A percentile compares a stretch with the other conserved stretches of the same genome.
Conservation (phyloP, 352 stramenopile genomes). For the Saprolegnia parasitica region DNA sequence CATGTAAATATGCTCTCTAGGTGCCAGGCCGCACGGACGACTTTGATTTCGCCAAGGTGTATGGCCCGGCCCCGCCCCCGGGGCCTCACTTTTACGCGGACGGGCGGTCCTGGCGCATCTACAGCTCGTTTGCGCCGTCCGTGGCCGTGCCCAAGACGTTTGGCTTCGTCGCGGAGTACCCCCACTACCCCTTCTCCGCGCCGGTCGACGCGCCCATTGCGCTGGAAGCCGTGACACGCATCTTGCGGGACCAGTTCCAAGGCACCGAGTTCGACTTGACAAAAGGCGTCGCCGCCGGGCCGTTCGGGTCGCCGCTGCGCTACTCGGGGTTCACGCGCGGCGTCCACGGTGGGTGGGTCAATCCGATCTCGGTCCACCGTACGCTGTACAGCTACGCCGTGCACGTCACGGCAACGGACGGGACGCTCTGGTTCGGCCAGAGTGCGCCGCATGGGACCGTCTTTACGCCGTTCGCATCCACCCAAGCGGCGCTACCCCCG, state of each 20-base stretch:
- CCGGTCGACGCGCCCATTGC: slow-evolving; percentile 60
- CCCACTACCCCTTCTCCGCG: slow-evolving; percentile 87
- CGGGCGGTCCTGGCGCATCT: slow-evolving; percentile 87
- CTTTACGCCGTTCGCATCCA: slow-evolving; percentile 19
- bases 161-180: slow-evolving; percentile 61
- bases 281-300: slow-evolving; percentile 79
- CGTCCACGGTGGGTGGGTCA: slow-evolving; percentile 73
- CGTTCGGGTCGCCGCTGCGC: slow-evolving; percentile 85
- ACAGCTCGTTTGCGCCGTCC: slow-evolving; percentile 72
- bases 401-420: slow-evolving; percentile 30
- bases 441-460: slow-evolving; percentile 28
- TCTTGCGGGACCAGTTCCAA: slow-evolving; percentile 89
- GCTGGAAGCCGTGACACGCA: slow-evolving; percentile 67
- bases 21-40: slow-evolving; percentile 37
- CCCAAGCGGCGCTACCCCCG: slow-evolving; percentile 6
- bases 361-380: slow-evolving; percentile 89
- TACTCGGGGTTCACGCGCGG: slow-evolving; percentile 55
- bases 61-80: slow-evolving; percentile 54
- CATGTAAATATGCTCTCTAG: slow-evolving; percentile 44
- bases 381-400: slow-evolving; percentile 82
- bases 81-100: slow-evolving; percentile 63
- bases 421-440: slow-evolving; percentile 29
- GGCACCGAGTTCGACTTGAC: slow-evolving; percentile 85
- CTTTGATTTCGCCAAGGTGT: slow-evolving; percentile 74
- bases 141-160: slow-evolving; percentile 60